Base-by-base conservation (phyloP, 2,329 filamentous ascomycete species). In the Aspergillus quadrilineatus region DNA sequence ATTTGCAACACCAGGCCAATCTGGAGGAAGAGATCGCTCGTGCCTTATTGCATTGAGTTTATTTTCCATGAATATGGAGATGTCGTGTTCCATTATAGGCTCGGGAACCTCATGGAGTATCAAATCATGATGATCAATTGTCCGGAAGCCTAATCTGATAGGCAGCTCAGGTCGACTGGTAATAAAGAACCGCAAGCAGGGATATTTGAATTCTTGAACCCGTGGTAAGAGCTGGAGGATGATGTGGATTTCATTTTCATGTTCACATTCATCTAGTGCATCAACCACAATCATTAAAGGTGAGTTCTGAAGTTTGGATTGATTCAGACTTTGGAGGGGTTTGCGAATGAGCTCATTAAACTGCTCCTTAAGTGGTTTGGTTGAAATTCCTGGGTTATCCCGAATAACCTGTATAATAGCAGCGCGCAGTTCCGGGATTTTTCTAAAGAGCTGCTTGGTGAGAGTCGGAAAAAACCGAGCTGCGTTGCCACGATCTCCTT, bases 341-440 rank as follows among this genome's bases (percentile, higher is more conserved):
- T 60, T 47, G 14, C 63, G 51, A 15, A 71, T 29, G 0, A 72
- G 62, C 37, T 67, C 53, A 1, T 65, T 39, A 45, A 67, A 72
- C 29, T 72, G 67, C n/a, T 67, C 62, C 10, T 44, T 46, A 1
- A 69, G 57, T 4, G 54, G 37, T 52, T 65, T 65, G 39, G 45
- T 51, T 34, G 60, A 57, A 43, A 70, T 69, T 36, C 53, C 42
- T 30, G 58, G 62, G 53, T 67, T 60, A n/a, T 62, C 30, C 8
- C 65, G 49, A 56, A 71, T 58, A 8, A 57, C 60, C n/a, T 64
- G 54, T 45, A 46, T 36, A 12, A 69, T 39, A n/a, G 8, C 22
- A 43, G 41, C 12, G 3, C 28, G 67, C 3, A 77, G 37, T 2
- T 80, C 74, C 4, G 43, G 43, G 26, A 45, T 45, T 8, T 8